These are phyloP conservation scores for Tolypocladium nubicola DNA, from an alignment of 2,329 filamentous ascomycete species.

Conservation along the genomic window DNA sequence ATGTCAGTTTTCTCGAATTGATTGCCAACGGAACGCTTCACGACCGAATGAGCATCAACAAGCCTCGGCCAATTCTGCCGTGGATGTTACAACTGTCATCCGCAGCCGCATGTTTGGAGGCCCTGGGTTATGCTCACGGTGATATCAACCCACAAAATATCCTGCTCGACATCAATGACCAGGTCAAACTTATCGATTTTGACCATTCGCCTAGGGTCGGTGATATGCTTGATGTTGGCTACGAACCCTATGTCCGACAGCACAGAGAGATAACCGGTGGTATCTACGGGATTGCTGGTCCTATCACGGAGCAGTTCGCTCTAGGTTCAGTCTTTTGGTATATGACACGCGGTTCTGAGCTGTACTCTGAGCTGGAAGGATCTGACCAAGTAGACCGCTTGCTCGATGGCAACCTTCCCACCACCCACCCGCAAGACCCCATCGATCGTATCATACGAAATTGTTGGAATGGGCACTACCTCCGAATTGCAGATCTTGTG, in stretches of 20 bases:
- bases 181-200: slow-evolving; percentile 10
- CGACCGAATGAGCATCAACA: no score
- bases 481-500: slow-evolving; percentile 5
- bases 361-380: slow-evolving; percentile 8
- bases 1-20: no score
- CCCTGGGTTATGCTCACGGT: slow-evolving; percentile 7
- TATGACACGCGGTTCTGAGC: slow-evolving; percentile 6
- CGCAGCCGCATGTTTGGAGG: slow-evolving; percentile 6
- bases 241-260: slow-evolving; percentile 11
- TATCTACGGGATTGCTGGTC: slow-evolving; percentile 5
- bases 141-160: slow-evolving; percentile 11
- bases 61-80: no score
- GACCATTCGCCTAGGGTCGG: slow-evolving; percentile 6
- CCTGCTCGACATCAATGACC: slow-evolving; percentile 6
- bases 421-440: slow-evolving; percentile 1
- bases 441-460: slow-evolving; percentile 8
- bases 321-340: slow-evolving; percentile 11
- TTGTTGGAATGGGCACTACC: slow-evolving; percentile 7
- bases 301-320: slow-evolving; percentile 9
- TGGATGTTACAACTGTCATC: background rate
- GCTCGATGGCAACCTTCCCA: slow-evolving; percentile 5
- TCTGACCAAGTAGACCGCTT: slow-evolving; percentile 5
- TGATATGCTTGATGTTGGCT: slow-evolving; percentile 7
- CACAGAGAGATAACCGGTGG: slow-evolving; percentile 2
- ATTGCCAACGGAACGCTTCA: no score